Percentiles rank a stretch among this genome's conserved stretches.
Conservation (phyloP, 441 rosid genomes). For the Gossypium trilobum region DNA sequence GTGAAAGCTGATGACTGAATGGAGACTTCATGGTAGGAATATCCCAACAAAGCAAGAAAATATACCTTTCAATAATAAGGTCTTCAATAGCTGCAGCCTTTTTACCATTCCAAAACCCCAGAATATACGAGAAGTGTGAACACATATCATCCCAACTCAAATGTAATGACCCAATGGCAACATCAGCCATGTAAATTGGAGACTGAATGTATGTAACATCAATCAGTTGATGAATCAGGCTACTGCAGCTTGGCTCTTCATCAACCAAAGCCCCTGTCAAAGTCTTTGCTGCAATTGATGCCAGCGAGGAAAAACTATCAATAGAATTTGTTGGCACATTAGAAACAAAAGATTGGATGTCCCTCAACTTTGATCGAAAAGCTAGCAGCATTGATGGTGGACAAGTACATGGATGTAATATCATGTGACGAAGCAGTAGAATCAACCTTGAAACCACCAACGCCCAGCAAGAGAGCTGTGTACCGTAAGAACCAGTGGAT, state of each 20-base stretch:
- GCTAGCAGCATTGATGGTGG: conserved; percentile 73
- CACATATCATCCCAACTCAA: conserved; percentile 50
- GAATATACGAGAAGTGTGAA: conserved; percentile 52
- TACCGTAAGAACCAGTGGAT: conserved; percentile 27
- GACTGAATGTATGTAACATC: conserved; percentile 62
- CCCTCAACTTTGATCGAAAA: conserved; percentile 74
- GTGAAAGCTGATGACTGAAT: conserved; percentile 33
- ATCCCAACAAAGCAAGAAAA: conserved; percentile 84
- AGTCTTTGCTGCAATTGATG: conserved; percentile 44
- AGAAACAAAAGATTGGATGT: conserved; percentile 43
- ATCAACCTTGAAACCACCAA: conserved; percentile 83
- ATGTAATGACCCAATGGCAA: conserved; percentile 40
- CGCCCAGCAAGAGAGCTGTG: conserved; percentile 83
- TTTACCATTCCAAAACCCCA: conserved; percentile 78
- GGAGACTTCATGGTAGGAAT: conserved; percentile 37
- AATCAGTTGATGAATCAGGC: conserved; percentile 64
- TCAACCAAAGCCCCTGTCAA: conserved; percentile 48
- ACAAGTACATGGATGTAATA: conserved; percentile 57
- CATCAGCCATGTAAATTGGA: conserved; percentile 47
- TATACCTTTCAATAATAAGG: conserved; percentile 82
- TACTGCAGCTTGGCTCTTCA: conserved; percentile 46
- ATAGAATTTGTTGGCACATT: conserved; percentile 31
- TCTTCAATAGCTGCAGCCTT: conserved; percentile 69
- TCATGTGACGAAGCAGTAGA: conserved; percentile 79
- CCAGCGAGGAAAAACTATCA: conserved; percentile 73